phyloP scores from a whole-genome alignment of 495 filamentous ascomycete species.

The Hyaloscypha variabilis region DNA sequence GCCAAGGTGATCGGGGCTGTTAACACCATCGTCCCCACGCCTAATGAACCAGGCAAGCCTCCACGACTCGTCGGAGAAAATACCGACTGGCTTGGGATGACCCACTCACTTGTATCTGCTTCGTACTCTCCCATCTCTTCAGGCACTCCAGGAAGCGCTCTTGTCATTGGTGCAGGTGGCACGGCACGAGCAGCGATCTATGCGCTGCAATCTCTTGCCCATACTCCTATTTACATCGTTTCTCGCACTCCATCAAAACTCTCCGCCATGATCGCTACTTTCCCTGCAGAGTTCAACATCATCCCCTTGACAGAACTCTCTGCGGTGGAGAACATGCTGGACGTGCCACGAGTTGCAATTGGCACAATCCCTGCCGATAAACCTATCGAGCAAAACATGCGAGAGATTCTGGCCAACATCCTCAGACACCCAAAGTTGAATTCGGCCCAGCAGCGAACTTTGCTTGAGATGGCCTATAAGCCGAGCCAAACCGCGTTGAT shows the following conservation, averaged over 20 bases:
- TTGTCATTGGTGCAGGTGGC: conserved; percentile 89
- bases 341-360: conserved; percentile 72
- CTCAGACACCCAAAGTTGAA: conserved; percentile 55
- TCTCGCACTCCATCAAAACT: conserved; percentile 75
- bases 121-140: conserved; percentile 21
- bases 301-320: conserved; percentile 57
- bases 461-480: conserved; percentile 97
- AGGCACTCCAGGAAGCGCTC: conserved; percentile 45
- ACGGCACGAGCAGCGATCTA: conserved; percentile 92
- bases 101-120: conserved; percentile 69
- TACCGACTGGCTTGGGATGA: conserved; percentile 97
- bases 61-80: conserved; percentile 78
- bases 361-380: conserved; percentile 90
- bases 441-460: conserved; percentile 52
- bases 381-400: conserved; percentile 74
- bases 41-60: conserved; percentile 33
- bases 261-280: conserved; percentile 65
- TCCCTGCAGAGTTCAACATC: conserved; percentile 77
- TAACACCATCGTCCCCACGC: conserved; percentile 81
- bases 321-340: conserved; percentile 47
- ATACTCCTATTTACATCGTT: conserved; percentile 82
- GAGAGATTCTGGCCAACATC: conserved; percentile 64
- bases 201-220: conserved; percentile 81
- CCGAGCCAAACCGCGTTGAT: conserved; percentile 83
- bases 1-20: conserved; percentile 88